Evolutionary conservation across 106 monocot species (phyloP), one percentile per base, ranked within the genome.

Genomic region (Dendrobium huoshanense): DNA sequence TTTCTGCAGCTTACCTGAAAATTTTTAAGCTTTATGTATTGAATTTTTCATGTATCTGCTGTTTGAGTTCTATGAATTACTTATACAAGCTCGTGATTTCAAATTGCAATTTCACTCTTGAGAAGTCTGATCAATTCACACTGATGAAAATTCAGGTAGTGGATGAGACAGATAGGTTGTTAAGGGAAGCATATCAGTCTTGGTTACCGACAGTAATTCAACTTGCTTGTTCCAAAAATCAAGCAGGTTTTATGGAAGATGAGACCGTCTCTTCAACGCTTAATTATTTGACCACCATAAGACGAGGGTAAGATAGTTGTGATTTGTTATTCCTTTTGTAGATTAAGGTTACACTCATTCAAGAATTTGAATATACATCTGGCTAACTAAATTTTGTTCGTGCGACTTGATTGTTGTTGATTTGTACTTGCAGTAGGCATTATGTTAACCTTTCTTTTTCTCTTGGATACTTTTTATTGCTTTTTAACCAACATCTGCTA

Each of bases 151-250:
- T 82, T 84, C 88, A 97, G 96, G 96, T 97, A 20, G 90, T 94
- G 81, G 97, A 97, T 92, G 97, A 97, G 83, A 92, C 94, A 47
- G 94, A 97, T 64, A 80, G 97, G 17, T 85, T 97, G 67, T 78
- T 97, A 72, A 90, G 97, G 87, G 97, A 97, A 80, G 89, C 88
- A 72, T 97, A 97, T 86, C 97, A 97, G 77, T 94, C 90, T 19
- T 97, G 97, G 97, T 83, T 97, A 84, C 91, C 92, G 20, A 87
- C 86, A 41, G 94, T 97, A 55, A 90, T 97, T 80, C 83, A 86
- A 43, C 80, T 89, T 82, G 37, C 89, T 78, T 68, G 59, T 47
- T 87, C 84, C 48, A 88, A 77, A 79, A 77, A 83, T 85, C 79
- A 84, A 80, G 70, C 78, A 68, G 10, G 83, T 2, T 75, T 80